Evolutionary conservation across 148 eudicot genomes (phyloP), one percentile per base, ranked within the genome.

Genomic region (Fagopyrum esculentum): DNA sequence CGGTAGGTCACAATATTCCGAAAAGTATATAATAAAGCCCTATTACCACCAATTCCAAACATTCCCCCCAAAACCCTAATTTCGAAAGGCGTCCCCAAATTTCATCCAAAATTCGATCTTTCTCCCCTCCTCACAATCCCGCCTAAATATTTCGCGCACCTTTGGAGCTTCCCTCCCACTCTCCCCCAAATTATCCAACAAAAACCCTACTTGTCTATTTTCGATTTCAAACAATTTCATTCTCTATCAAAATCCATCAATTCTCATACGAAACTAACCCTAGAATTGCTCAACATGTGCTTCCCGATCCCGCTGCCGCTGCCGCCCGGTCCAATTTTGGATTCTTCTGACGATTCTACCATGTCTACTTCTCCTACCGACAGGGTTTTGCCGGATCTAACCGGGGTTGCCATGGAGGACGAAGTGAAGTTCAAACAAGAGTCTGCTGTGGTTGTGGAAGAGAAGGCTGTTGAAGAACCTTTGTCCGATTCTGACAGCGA

Each of bases 211-310:
- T 30, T 9, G 2, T 12, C 52, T 30, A 57, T 29, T 40, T 29
- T 40, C 68, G 11, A 9, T 63, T 63, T 30, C 45, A 13, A 40
- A 4, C 45, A 57, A 11, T 57, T 57, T 6, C 63, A 6, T 17
- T 13, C 11, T 35, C 19, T 35, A 35, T 64, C 70, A 9, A 26
- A 60, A 12, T n/a, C 16, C 45, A 15, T 19, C n/a, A 35, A 30
- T 12, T 8, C 52, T 6, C 12, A 49, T 1, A 11, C 7, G 4
- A 30, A 35, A 35, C 30, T 40, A 35, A 17, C 70, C 70, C 43
- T 60, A 60, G 68, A 60, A 60, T 35, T 60, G 70, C 46, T 64
- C 19, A 64, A 35, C 17, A 64, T 64, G 70, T 64, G 70, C 70
- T 35, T 64, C 46, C 70, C 45, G 70, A 35, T 64, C 70, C 46